Conservation (phyloP, 1,139 yeast genomes). For the Scheffersomyces segobiensis region DNA sequence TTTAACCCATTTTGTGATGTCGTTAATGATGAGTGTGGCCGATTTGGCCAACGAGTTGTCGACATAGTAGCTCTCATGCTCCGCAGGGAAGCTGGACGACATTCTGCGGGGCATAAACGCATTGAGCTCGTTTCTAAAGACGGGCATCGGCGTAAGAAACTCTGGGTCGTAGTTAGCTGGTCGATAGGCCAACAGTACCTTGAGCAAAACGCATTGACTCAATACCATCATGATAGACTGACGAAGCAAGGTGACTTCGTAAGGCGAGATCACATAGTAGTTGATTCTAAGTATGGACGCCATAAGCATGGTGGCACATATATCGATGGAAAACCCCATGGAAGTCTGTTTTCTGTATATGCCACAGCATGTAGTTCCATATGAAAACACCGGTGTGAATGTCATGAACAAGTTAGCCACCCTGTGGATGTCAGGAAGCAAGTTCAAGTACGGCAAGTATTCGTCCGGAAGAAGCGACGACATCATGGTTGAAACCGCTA, state of each 20-base stretch:
- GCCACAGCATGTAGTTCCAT: constrained; percentile 77
- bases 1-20: constrained; percentile 20
- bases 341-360: constrained; percentile 65
- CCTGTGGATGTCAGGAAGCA: constrained; percentile 46
- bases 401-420: constrained; percentile 53
- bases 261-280: constrained; percentile 78
- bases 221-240: constrained; percentile 79
- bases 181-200: constrained; percentile 63
- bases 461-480: constrained; percentile 21
- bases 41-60: constrained; percentile 7
- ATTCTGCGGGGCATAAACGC: constrained; percentile 17
- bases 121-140: constrained; percentile 29
- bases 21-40: constrained; percentile 17
- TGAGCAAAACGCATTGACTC: constrained; percentile 66
- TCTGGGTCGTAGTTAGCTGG: constrained; percentile 44
- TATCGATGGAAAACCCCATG: constrained; percentile 81
- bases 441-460: constrained; percentile 32
- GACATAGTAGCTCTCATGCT: constrained; percentile 13
- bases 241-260: constrained; percentile 69
- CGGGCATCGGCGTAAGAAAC: constrained; percentile 34
- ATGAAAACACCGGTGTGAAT: constrained; percentile 79
- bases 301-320: constrained; percentile 87
- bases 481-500: constrained; percentile 2
- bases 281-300: constrained; percentile 73
- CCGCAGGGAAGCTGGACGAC: constrained; percentile 9